Evolutionary conservation across 352 stramenopile species (phyloP).

Genomic region (Phytophthora pluvialis): DNA sequence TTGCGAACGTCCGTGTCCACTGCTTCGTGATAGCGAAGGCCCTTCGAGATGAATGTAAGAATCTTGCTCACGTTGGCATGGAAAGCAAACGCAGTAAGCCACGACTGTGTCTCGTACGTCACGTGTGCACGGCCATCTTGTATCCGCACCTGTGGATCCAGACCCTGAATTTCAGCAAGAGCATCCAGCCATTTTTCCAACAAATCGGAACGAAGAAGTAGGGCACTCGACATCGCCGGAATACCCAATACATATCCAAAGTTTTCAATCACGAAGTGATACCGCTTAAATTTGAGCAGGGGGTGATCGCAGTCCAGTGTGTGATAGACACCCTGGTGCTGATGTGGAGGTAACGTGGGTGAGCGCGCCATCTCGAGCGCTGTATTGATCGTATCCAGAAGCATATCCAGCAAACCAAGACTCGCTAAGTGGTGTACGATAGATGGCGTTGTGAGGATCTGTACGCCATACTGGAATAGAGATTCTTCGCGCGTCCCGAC

Average conservation of each 20-base stretch:
- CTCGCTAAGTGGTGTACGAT: conserved; percentile 74
- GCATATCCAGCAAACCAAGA: conserved; percentile 73
- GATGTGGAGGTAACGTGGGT: conserved; percentile 29
- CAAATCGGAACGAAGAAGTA: conserved; percentile 61
- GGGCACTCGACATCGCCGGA: conserved; percentile 66
- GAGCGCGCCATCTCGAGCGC: conserved; percentile 75
- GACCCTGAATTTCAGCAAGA: conserved; percentile 76
- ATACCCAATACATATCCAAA: conserved; percentile 97
- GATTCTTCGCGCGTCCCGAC: conserved; percentile 92
- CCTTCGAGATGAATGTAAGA: conserved; percentile 64
- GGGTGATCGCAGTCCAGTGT: conserved; percentile 91
- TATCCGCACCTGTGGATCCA: conserved; percentile 80
- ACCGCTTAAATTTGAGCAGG: conserved; percentile 93
- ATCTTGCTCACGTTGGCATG: conserved; percentile 76
- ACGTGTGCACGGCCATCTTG: conserved; percentile 89
- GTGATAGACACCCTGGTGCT: conserved; percentile 34
- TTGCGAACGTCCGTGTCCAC: conserved; percentile 33
- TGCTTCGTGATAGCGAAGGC: conserved; percentile 63
- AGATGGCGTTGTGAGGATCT: conserved; percentile 94
- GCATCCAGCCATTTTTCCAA: conserved; percentile 77
- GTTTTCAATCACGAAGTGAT: conserved; percentile 93
- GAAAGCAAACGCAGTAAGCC: conserved; percentile 94
- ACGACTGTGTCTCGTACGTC: conserved; percentile 95
- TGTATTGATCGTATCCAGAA: conserved; percentile 80
- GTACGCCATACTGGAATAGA: conserved; percentile 92